phyloP scores from a whole-genome alignment of 495 filamentous ascomycete genomes.

The Stereocaulon alpinum region DNA sequence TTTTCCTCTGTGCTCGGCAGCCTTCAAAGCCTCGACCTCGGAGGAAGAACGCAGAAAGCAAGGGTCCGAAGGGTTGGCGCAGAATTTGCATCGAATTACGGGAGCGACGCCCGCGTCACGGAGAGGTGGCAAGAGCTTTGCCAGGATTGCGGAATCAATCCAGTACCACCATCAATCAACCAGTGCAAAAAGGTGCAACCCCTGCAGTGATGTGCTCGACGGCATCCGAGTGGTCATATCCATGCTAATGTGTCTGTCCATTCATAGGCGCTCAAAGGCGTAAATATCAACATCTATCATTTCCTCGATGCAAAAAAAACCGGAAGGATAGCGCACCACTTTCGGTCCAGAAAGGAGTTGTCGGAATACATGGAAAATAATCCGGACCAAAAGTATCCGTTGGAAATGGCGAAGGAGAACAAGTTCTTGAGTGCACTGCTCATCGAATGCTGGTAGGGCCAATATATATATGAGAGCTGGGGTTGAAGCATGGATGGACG shows the following conservation, averaged over 20 bases:
- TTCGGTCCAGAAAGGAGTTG: neutral
- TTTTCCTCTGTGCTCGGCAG: neutral
- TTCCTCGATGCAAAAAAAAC: neutral
- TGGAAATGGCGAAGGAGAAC: neutral
- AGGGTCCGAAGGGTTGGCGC: neutral
- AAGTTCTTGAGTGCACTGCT: neutral
- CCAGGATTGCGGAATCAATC: neutral
- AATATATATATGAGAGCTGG: neutral
- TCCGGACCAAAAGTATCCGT: neutral
- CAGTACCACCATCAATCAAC: slow-evolving; percentile 1
- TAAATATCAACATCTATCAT: slow-evolving; percentile 1
- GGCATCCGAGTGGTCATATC: neutral
- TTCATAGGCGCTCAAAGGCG: neutral
- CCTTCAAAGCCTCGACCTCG: slow-evolving; percentile 1
- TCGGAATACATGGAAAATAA: neutral
- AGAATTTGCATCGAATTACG: neutral
- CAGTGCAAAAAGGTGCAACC: neutral
- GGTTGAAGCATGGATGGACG: too few species aligned
- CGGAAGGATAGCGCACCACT: neutral
- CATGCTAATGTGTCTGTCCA: neutral
- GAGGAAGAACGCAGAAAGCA: neutral
- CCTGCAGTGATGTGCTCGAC: neutral
- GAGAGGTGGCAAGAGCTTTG: slow-evolving; percentile 1
- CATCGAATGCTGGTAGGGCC: neutral
- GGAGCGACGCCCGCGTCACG: neutral